Conservation (phyloP, 2,329 filamentous ascomycete genomes). For the Colletotrichum sp. region DNA sequence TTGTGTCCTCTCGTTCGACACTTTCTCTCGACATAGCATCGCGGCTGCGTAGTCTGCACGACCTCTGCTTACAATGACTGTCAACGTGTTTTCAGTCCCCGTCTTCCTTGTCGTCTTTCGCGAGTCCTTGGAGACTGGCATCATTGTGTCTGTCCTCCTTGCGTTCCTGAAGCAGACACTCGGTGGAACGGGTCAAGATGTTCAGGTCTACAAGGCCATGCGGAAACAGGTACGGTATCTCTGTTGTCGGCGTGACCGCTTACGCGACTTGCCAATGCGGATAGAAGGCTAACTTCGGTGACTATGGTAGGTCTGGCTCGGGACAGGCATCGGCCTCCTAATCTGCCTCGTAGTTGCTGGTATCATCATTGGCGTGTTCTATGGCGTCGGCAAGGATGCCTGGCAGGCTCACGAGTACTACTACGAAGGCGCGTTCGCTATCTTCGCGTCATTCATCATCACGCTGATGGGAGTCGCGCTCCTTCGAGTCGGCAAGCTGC, state of each 20-base stretch:
- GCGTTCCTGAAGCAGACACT: constrained; percentile 86
- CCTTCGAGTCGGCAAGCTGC: constrained; percentile 81
- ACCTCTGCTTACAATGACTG: constrained; percentile 51
- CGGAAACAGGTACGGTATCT: constrained; percentile 59
- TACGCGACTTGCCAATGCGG: neutral
- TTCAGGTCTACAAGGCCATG: constrained; percentile 68
- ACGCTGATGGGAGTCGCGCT: constrained; percentile 81
- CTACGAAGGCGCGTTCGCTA: constrained; percentile 82
- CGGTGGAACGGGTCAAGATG: constrained; percentile 65
- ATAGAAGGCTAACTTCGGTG: neutral
- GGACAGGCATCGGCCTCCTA: constrained; percentile 61
- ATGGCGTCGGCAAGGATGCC: constrained; percentile 68
- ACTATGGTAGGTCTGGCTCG: constrained; percentile 61
- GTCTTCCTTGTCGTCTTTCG: constrained; percentile 93
- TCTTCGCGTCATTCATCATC: constrained; percentile 81
- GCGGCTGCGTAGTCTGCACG: neutral
- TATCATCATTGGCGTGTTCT: constrained; percentile 73
- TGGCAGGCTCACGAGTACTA: constrained; percentile 75
- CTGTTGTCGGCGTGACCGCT: neutral
- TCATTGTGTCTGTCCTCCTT: constrained; percentile 84
- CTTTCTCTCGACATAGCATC: neutral
- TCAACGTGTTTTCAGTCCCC: constrained; percentile 76
- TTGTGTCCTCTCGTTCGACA: neutral
- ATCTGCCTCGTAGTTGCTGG: constrained; percentile 67
- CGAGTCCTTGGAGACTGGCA: constrained; percentile 81